These are phyloP conservation scores for Dipsacomyces acuminosporus DNA, from an alignment of 371 early-diverging fungal genomes.

Conservation along the genomic window DNA sequence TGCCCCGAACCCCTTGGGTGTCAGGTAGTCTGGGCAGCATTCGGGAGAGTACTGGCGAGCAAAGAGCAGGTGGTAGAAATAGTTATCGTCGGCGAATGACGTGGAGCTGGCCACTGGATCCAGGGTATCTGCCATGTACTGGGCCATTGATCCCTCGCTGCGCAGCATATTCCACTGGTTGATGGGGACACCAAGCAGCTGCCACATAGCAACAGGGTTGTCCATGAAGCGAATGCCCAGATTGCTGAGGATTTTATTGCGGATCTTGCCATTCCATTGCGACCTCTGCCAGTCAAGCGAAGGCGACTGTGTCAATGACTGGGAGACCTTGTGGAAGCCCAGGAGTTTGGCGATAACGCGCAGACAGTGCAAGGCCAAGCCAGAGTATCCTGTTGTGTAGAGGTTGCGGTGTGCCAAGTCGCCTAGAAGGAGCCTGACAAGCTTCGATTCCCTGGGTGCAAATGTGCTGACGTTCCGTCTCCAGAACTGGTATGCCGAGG, in stretches of 20 bases:
- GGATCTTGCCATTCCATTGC: slow-evolving; percentile 63
- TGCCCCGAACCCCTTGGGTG: slow-evolving; percentile 58
- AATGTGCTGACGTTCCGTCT: slow-evolving; percentile 50
- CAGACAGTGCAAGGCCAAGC: slow-evolving; percentile 67
- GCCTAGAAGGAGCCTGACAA: not conserved
- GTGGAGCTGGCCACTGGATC: slow-evolving; percentile 68
- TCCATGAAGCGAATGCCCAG: slow-evolving; percentile 61
- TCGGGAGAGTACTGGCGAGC: slow-evolving; percentile 61
- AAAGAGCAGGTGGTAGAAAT: slow-evolving; percentile 77
- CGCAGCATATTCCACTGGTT: slow-evolving; percentile 85
- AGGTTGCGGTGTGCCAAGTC: slow-evolving; percentile 59
- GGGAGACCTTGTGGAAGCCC: slow-evolving; percentile 56
- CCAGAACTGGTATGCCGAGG: slow-evolving; percentile 78
- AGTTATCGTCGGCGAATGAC: slow-evolving; percentile 64
- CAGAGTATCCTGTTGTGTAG: slow-evolving; percentile 81
- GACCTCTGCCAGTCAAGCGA: slow-evolving; percentile 58
- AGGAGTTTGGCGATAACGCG: slow-evolving; percentile 59
- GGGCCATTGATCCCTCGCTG: slow-evolving; percentile 68
- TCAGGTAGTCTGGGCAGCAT: slow-evolving; percentile 71
- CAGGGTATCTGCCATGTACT: slow-evolving; percentile 76
- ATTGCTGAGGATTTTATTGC: slow-evolving; percentile 58
- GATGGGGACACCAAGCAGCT: slow-evolving; percentile 80
- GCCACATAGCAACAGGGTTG: slow-evolving; percentile 82
- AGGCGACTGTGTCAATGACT: slow-evolving; percentile 54
- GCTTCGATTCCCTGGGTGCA: not conserved